Base-by-base conservation (phyloP, 1,284 basidiomycete genomes). In the Pholiota adiposa region DNA sequence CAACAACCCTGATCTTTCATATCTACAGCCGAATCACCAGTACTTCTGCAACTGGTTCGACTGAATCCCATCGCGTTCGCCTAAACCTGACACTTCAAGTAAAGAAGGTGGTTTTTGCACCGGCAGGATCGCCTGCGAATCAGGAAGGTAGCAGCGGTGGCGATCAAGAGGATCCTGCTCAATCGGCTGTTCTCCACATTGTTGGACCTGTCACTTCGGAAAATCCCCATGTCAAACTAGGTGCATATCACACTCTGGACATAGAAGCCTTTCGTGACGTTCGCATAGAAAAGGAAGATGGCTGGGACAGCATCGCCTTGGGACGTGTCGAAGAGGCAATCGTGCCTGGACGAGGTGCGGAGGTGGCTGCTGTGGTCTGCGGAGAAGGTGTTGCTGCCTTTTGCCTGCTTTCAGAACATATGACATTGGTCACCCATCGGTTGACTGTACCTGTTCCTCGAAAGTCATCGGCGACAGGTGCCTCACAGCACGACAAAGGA, bases 331-430 rank as follows among this genome's bases (percentile, higher is more conserved):
- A 90, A 55, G 97, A 99, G 67, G 87, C 94, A 34, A 94, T 93
- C 58, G 82, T 93, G 51, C 94, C 94, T n/a, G 96, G 95, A 19
- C 82, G 91, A 67, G 94, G 96, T 0, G 97, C 97, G 2, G 97
- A 99, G 73, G 93, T 99, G 1, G 97, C 93, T 8, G 97, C 97
- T 0, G 85, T 99, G 16, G 94, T 99, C 1, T 94, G 94, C 61
- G 97, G 97, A 36, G 97, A 99, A 81, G 96, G 97, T 16, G 90
- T 87, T 3, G 97, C 97, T 0, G 91, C 93, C 1, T 93, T 99
- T 69, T 99, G 97, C 73, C 78, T 99, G 23, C 80, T 99, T 21
- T 97, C 95, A 0, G 90, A 98, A 67, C 95, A 98, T 76, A 98
- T 98, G 90, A 99, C 97, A 0, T 83, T 97, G 25, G 89, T 99